Base-by-base conservation (phyloP, 495 filamentous ascomycete species). In the Annulohypoxylon maeteangense region DNA sequence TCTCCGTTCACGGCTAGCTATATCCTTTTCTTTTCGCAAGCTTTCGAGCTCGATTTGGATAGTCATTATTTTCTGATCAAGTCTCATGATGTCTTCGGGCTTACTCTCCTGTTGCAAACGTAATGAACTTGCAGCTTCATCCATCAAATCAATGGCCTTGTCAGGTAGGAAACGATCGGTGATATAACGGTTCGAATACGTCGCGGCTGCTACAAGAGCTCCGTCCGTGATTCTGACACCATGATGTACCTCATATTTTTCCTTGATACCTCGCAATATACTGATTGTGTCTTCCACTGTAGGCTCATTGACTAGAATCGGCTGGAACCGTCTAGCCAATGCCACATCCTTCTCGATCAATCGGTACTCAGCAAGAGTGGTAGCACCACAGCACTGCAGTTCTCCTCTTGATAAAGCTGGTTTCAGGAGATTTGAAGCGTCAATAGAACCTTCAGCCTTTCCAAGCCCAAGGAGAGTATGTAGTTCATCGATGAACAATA, bases 41-140 rank as follows among this genome's bases (percentile, higher is more conserved):
- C 94, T 97, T 77, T 99, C 95, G 1, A 99, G 85, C 78, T 99
- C 95, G 71, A 99, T 99, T 73, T 97, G 95, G 40, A 98, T 92
- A 0, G 95, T 98, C 84, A 97, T 94, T 54, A 99, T 97, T 74
- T 92, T 91, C 51, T 95, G 92, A 74, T 98, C 95, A 18, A 98
- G 86, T 55, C 91, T 88, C 75, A 93, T 89, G 29, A 99, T 98
- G 12, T 93, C 88, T 65, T 99, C 95, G 0, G 95, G 95, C 69
- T 97, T 97, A 72, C 93, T 97, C 80, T 99, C 95, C 78, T 99
- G 95, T 76, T 99, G 95, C 65, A 99, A 79, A 16, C 95, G 87
- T 7, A 98, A 82, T 11, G 92, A 92, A 40, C 93, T 97, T 4
- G 95, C 94, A 12, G 95, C 95, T 80, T 98, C 95, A 76, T 99